Conservation (phyloP, 208 protist species). For the Blechomonas ayalai region DNA sequence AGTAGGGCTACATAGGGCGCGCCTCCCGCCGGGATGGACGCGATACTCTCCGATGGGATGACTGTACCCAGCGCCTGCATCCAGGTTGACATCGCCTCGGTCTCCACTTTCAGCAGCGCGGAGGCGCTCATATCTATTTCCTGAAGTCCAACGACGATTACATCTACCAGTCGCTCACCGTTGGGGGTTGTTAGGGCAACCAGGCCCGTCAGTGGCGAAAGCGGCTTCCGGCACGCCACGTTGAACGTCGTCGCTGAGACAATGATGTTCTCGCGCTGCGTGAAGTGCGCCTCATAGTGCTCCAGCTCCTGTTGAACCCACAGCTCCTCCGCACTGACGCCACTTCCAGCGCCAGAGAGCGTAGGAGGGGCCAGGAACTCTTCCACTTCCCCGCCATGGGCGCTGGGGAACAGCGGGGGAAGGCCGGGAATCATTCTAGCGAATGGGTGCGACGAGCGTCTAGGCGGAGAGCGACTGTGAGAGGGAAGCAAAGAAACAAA, state of each 20-base stretch:
- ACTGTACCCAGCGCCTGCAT: slow-evolving; percentile 36
- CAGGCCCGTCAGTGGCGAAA: slow-evolving; percentile 20
- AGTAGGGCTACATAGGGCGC: slow-evolving; percentile 67
- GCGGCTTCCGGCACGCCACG: slow-evolving; percentile 78
- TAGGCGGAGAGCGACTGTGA: background rate
- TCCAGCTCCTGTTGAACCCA: slow-evolving; percentile 77
- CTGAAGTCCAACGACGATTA: slow-evolving; percentile 83
- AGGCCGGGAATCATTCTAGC: slow-evolving; percentile 45
- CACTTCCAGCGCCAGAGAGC: background rate
- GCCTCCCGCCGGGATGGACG: background rate
- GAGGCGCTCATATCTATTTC: slow-evolving; percentile 90
- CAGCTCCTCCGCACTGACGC: slow-evolving; percentile 24
- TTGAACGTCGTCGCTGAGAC: slow-evolving; percentile 81
- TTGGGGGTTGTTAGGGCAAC: slow-evolving; percentile 11
- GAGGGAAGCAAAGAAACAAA: slow-evolving; percentile 2
- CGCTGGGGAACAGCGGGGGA: slow-evolving; percentile 38
- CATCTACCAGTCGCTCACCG: slow-evolving; percentile 25
- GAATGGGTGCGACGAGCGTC: slow-evolving; percentile 1
- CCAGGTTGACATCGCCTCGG: slow-evolving; percentile 72
- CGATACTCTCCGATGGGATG: slow-evolving; percentile 38
- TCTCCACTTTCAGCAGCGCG: slow-evolving; percentile 82
- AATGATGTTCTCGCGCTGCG: slow-evolving; percentile 42
- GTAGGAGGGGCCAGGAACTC: slow-evolving; percentile 18
- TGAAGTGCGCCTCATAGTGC: slow-evolving; percentile 70
- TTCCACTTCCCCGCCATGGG: slow-evolving; percentile 40